Conservation (phyloP, 257 asterid species). For the Voacanga thouarsii region DNA sequence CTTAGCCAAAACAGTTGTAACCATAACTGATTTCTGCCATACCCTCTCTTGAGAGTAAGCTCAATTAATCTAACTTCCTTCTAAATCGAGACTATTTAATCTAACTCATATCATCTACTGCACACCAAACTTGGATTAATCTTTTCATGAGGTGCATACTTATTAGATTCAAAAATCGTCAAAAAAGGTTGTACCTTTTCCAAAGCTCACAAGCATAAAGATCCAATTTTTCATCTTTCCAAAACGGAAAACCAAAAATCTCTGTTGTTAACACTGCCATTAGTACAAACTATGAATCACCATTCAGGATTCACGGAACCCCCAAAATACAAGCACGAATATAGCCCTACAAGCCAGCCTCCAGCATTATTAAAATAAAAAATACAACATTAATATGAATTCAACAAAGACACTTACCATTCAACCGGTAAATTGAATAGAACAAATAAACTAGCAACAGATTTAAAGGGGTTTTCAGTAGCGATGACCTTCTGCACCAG, state of each 20-base stretch:
- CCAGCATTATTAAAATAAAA: neutral
- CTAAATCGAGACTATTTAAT: neutral
- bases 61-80: neutral
- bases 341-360: neutral
- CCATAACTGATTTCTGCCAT: neutral
- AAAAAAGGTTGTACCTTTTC: neutral
- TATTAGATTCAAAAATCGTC: neutral
- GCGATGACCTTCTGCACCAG: neutral
- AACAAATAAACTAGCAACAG: neutral
- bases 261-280: neutral
- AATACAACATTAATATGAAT: neutral
- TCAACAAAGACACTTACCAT: neutral
- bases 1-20: neutral
- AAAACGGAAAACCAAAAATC: neutral
- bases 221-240: neutral
- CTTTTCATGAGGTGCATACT: neutral
- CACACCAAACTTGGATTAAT: neutral
- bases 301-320: neutral
- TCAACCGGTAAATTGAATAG: neutral
- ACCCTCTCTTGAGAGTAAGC: neutral
- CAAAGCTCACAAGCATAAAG: neutral
- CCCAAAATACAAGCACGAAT: neutral
- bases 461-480: neutral
- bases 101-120: neutral
- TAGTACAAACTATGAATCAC: neutral